Evolutionary conservation across 306 rosid species (phyloP).

Genomic region (Luffa aegyptiaca): DNA sequence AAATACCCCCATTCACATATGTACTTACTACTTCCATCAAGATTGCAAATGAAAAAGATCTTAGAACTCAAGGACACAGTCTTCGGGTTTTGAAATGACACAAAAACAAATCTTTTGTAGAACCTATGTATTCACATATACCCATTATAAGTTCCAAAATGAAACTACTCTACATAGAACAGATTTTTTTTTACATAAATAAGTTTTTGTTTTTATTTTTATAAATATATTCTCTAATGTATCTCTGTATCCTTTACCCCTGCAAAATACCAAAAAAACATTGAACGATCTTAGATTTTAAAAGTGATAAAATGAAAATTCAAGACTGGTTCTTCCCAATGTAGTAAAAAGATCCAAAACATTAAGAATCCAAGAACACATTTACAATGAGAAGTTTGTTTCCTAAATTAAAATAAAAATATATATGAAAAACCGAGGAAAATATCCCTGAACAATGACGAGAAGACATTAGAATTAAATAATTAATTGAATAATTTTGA

Average conservation of each 20-base stretch:
- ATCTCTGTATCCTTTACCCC: neutral
- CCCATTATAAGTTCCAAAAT: neutral
- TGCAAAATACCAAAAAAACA: neutral
- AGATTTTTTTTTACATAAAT: neutral
- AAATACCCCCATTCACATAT: neutral
- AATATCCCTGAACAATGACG: neutral
- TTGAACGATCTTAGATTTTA: neutral
- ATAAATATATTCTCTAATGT: neutral
- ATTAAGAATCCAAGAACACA: neutral
- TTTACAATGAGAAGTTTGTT: neutral
- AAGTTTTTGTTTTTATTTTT: neutral
- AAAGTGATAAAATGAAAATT: neutral
- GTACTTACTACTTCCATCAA: neutral
- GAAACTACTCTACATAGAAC: neutral
- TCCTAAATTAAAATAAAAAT: neutral
- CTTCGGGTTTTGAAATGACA: neutral
- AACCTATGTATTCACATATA: neutral
- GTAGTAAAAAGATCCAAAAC: neutral
- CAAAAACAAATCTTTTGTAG: neutral
- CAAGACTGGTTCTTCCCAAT: neutral
- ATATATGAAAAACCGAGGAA: neutral
- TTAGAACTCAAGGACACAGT: neutral
- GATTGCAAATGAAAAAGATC: neutral
- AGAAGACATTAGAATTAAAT: neutral
- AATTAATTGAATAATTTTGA: neutral